phyloP scores from a whole-genome alignment of 1,139 yeast genomes.

The Candida gigantensis region DNA sequence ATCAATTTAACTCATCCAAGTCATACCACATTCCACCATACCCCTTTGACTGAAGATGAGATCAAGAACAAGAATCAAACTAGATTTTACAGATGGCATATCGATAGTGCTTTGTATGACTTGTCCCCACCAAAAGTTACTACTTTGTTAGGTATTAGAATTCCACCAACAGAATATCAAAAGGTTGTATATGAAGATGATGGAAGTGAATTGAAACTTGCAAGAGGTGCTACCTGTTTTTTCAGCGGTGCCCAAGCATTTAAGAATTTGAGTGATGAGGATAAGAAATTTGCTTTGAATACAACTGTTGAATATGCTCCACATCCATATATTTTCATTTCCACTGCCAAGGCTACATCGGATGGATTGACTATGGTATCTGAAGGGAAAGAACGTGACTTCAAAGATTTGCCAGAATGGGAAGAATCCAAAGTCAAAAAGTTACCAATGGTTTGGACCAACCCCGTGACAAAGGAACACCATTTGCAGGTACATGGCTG shows the following conservation, averaged over 20 bases:
- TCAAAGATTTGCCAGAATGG: slow-evolving; percentile 78
- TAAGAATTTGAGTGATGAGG: slow-evolving; percentile 62
- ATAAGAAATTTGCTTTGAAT: slow-evolving; percentile 68
- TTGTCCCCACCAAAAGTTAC: slow-evolving; percentile 85
- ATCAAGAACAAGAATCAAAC: slow-evolving; percentile 63
- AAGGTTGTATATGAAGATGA: slow-evolving; percentile 62
- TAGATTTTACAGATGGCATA: slow-evolving; percentile 89
- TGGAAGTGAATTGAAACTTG: slow-evolving; percentile 61
- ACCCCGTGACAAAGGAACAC: slow-evolving; percentile 81
- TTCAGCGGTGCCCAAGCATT: slow-evolving; percentile 80
- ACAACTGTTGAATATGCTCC: slow-evolving; percentile 87
- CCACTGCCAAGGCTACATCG: slow-evolving; percentile 76
- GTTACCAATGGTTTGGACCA: slow-evolving; percentile 88
- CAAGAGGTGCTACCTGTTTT: slow-evolving; percentile 87
- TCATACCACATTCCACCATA: slow-evolving; percentile 76
- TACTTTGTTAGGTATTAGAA: slow-evolving; percentile 76
- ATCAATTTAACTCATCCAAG: slow-evolving; percentile 78
- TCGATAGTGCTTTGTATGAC: slow-evolving; percentile 84
- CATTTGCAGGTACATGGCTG: slow-evolving; percentile 88
- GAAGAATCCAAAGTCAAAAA: slow-evolving; percentile 71
- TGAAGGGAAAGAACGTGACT: slow-evolving; percentile 68
- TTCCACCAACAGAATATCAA: slow-evolving; percentile 58
- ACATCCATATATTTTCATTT: slow-evolving; percentile 83
- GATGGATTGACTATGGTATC: slow-evolving; percentile 85
- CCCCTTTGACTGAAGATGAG: slow-evolving; percentile 60